Evolutionary conservation across 257 asterid genomes (phyloP).

Genomic region (Euphrasia confusa): DNA sequence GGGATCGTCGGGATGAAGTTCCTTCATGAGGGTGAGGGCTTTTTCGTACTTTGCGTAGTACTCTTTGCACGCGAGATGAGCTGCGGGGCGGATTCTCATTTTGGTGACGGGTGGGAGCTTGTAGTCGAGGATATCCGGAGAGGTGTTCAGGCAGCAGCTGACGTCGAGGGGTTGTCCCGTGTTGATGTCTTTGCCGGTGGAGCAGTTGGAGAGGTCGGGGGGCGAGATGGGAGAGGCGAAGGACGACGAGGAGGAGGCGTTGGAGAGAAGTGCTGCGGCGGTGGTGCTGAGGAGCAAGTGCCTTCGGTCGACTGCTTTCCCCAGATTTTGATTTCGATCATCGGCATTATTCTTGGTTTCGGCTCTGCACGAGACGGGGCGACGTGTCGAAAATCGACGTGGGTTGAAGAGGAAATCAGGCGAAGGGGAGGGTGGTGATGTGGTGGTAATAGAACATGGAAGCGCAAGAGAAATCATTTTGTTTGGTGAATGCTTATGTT

Average conservation of each 20-base stretch:
- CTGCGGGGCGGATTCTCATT: constrained; percentile 34
- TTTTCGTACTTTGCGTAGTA: constrained; percentile 33
- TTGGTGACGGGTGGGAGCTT: constrained; percentile 27
- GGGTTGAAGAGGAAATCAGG: background rate
- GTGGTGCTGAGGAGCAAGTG: constrained; percentile 32
- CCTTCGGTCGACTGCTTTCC: constrained; percentile 28
- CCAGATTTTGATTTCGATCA: too few relatives aligned
- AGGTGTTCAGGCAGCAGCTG: constrained; percentile 34
- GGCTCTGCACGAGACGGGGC: constrained; percentile 24
- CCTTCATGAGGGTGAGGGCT: constrained; percentile 35
- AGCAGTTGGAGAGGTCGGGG: constrained; percentile 38
- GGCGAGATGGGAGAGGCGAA: constrained; percentile 29
- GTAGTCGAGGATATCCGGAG: constrained; percentile 23
- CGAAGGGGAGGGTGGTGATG: background rate
- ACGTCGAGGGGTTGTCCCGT: constrained; percentile 33
- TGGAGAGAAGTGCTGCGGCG: constrained; percentile 19
- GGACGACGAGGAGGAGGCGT: constrained; percentile 9
- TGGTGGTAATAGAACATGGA: constrained; percentile 15
- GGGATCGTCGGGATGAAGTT: constrained; percentile 37
- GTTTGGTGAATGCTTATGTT: too few relatives aligned
- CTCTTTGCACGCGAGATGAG: constrained; percentile 33
- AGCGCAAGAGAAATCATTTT: constrained; percentile 26
- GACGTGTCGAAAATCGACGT: constrained; percentile 2
- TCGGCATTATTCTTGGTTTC: background rate
- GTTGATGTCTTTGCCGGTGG: constrained; percentile 32